Base-by-base conservation (phyloP, 75 land plant genomes). In the Pinus tabuliformis region DNA sequence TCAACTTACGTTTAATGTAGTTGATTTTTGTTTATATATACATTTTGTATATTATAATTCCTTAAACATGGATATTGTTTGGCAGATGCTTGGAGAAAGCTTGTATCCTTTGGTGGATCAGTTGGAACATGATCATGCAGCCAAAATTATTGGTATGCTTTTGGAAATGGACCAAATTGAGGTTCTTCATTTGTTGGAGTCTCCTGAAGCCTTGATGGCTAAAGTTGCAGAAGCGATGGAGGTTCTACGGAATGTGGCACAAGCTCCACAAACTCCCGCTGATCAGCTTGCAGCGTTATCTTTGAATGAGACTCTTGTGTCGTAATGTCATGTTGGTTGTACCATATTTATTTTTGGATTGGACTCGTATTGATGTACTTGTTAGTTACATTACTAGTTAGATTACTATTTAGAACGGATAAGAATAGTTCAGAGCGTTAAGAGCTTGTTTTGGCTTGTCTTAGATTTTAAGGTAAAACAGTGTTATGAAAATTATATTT, bases 101-200 rank as follows among this genome's bases (percentile, higher is more conserved):
- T 76, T 96, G 62, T 94, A 96, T 77, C 99, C 99, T 8, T 81
- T 91, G 54, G 99, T 93, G 20, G 97, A 95, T 37, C 83, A 84
- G 66, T 62, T 95, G 74, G 98, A 95, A 77, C 98, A 88, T 74
- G 98, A 95, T 21, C 79, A 78, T 78, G 97, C 99, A 18, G 99
- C 95, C n/a, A 96, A 96, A 73, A 97, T 96, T 22, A 96, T 95
- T 13, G 99, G 99, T 17, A 96, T 96, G 99, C 93, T 96, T 58
- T 66, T 96, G 68, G 99, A 96, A 85, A 94, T 94, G 97, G 99
- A 96, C 76, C 99, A 96, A 82, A 85, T 95, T 8, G 99, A 96
- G 81, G 97, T 94, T 70, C 77, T 95, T 63, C 98, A 95, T 73
- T 59, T 95, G 75, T 85, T 95, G 60, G 98, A 93, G 72, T 95